These are phyloP conservation scores for Gossypium arboreum DNA, from an alignment of 345 rosid species.

Conservation along the genomic window DNA sequence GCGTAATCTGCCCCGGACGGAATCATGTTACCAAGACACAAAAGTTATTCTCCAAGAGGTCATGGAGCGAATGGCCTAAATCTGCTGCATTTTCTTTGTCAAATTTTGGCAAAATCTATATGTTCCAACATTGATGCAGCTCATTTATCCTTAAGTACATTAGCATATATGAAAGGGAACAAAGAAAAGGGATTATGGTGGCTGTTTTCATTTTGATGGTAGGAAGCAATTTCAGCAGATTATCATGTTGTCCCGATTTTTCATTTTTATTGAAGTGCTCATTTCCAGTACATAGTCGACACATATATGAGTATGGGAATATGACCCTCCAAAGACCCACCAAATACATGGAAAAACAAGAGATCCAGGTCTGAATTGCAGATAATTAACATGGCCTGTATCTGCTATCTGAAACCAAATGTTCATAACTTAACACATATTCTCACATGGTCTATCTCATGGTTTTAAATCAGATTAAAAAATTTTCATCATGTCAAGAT, in stretches of 20 bases:
- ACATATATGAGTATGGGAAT: neutral
- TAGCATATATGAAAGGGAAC: neutral
- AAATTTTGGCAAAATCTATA: neutral
- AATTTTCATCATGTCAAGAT: neutral
- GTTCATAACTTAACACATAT: neutral
- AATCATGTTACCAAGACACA: constrained; percentile 50
- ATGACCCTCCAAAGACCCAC: neutral
- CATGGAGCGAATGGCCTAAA: constrained; percentile 54
- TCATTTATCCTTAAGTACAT: neutral
- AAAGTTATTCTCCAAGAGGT: constrained; percentile 62
- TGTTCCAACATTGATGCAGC: neutral
- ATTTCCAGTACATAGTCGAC: neutral
- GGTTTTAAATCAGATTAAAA: neutral
- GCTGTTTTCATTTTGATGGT: neutral
- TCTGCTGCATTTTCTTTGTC: constrained; percentile 10
- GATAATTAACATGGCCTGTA: neutral
- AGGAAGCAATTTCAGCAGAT: neutral
- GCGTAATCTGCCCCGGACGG: constrained; percentile 47
- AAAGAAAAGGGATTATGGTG: neutral
- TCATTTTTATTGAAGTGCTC: neutral
- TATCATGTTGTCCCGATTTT: neutral
- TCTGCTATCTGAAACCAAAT: neutral
- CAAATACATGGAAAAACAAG: neutral
- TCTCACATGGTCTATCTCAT: neutral
- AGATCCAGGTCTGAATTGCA: neutral